Evolutionary conservation across 164 flowering plant genomes (phyloP).

Genomic region (Protea cynaroides): DNA sequence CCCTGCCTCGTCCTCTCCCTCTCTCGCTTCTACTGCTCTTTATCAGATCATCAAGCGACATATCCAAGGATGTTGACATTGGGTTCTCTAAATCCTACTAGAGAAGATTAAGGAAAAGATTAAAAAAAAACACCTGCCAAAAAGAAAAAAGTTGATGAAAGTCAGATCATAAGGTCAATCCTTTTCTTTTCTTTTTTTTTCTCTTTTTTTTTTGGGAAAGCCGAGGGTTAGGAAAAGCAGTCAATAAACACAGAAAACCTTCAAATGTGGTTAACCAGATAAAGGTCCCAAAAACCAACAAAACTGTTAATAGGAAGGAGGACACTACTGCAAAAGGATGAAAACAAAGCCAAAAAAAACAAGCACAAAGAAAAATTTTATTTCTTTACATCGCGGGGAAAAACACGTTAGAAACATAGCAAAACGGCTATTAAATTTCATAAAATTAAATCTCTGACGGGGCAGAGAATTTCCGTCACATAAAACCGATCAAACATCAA

Average conservation of each 20-base stretch:
- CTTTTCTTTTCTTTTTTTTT: no score
- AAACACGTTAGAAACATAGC: no score
- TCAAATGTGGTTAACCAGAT: neutral
- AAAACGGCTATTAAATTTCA: no score
- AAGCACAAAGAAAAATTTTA: neutral
- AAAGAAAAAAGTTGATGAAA: neutral
- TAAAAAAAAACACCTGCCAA: neutral
- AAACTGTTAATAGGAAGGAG: no score
- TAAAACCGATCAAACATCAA: no score
- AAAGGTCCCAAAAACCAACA: neutral
- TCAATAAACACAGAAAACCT: neutral
- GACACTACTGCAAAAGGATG: no score
- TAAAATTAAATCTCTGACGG: no score
- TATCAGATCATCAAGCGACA: conserved; percentile 78
- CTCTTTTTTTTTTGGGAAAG: no score
- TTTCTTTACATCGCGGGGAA: no score
- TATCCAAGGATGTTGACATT: conserved; percentile 67
- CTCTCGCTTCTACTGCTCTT: conserved; percentile 45
- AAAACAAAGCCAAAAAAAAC: neutral
- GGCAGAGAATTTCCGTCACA: no score
- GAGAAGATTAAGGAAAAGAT: neutral
- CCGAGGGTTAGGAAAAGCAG: neutral
- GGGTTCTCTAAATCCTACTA: neutral
- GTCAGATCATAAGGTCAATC: neutral
- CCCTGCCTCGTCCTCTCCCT: conserved; percentile 59